Evolutionary conservation across 2,329 filamentous ascomycete genomes (phyloP).

Genomic region (Seiridium cupressi): DNA sequence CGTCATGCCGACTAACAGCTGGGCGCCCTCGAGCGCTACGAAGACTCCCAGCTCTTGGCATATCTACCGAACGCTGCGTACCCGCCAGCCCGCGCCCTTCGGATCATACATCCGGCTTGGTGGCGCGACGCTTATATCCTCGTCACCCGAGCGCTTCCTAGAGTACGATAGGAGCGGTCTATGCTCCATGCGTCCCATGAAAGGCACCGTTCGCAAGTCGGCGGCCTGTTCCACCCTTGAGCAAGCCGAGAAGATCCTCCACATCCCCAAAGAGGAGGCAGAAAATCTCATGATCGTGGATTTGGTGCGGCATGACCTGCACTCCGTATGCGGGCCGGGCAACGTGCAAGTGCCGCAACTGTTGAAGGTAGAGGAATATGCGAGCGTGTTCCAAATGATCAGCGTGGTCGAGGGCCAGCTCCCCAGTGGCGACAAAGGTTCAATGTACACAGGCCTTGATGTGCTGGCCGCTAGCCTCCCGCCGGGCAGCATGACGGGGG

Average conservation of each 20-base stretch:
- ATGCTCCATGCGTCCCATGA: slow-evolving; percentile 89
- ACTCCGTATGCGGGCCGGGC: slow-evolving; percentile 75
- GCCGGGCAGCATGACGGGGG: slow-evolving; percentile 94
- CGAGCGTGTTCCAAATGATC: slow-evolving; percentile 88
- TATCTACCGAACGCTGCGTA: slow-evolving; percentile 69
- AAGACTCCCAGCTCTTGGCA: slow-evolving; percentile 50
- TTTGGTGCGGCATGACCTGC: slow-evolving; percentile 88
- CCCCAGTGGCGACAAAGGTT: slow-evolving; percentile 24
- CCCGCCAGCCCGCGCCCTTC: slow-evolving; percentile 78
- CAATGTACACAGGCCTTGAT: slow-evolving; percentile 62
- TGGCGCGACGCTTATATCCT: slow-evolving; percentile 70
- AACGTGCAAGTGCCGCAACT: slow-evolving; percentile 74
- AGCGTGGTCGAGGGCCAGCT: slow-evolving; percentile 77
- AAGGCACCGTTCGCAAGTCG: slow-evolving; percentile 87
- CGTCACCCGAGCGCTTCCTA: slow-evolving; percentile 88
- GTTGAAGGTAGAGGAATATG: slow-evolving; percentile 86
- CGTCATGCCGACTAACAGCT: slow-evolving; percentile 37
- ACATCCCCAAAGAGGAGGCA: slow-evolving; percentile 83
- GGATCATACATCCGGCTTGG: slow-evolving; percentile 77
- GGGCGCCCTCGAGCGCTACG: slow-evolving; percentile 13
- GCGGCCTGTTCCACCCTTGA: slow-evolving; percentile 62
- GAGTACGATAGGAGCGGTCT: slow-evolving; percentile 49
- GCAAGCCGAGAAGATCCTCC: slow-evolving; percentile 70
- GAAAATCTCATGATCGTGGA: slow-evolving; percentile 99
- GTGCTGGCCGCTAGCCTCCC: slow-evolving; percentile 77